Percentiles rank a stretch among this genome's conserved stretches.
Evolutionary conservation across 176 grass and related monocot genomes (phyloP).

Genomic region (Carex pumila): DNA sequence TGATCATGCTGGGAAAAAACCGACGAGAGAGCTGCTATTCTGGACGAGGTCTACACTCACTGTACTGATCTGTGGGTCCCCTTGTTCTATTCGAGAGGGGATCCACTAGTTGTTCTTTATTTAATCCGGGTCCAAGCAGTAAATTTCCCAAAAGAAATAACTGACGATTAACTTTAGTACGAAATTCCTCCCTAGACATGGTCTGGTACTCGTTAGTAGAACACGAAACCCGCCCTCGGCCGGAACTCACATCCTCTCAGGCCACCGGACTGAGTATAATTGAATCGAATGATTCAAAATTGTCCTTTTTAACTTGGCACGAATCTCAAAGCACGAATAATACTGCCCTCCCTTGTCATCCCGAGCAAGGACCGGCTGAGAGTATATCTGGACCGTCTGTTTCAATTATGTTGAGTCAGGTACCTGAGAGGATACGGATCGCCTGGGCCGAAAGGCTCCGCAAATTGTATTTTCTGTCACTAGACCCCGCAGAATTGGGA

Average conservation of each 20-base stretch:
- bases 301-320: too few relatives aligned
- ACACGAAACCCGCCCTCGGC: not conserved
- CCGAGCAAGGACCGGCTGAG: too few relatives aligned
- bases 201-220: not conserved
- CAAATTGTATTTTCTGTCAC: not conserved
- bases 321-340: too few relatives aligned
- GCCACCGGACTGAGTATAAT: too few relatives aligned
- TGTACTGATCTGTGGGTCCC: not conserved
- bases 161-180: not conserved
- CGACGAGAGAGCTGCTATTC: not conserved
- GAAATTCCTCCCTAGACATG: not conserved
- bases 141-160: not conserved
- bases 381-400: too few relatives aligned
- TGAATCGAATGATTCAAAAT: too few relatives aligned
- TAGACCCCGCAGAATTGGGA: not conserved
- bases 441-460: not conserved
- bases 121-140: not conserved
- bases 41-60: not conserved
- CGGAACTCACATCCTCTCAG: not conserved
- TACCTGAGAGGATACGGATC: too few relatives aligned
- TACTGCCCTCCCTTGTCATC: too few relatives aligned
- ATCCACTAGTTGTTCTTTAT: not conserved
- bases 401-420: too few relatives aligned
- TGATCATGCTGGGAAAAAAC: not conserved
- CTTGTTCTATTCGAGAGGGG: not conserved